These are phyloP conservation scores for Cercospora sp. DNA, from an alignment of 2,329 filamentous ascomycete genomes.

Conservation along the genomic window DNA sequence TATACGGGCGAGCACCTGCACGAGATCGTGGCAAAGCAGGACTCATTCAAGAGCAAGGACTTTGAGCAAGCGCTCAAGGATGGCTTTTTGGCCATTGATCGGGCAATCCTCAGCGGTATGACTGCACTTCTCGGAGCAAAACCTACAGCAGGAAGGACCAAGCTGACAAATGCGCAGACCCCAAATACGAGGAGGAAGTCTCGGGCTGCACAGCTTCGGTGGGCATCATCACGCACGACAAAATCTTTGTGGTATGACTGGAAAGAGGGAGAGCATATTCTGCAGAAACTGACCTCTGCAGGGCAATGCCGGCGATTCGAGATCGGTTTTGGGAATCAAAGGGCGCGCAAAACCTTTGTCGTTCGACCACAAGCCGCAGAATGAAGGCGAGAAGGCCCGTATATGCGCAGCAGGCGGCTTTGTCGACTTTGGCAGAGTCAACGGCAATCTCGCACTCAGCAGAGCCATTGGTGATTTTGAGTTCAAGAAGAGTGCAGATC, in stretches of 20 bases:
- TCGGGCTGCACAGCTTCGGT: slow-evolving; percentile 97
- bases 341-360: slow-evolving; percentile 95
- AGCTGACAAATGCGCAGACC: slow-evolving; percentile 62
- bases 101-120: slow-evolving; percentile 91
- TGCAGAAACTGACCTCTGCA: slow-evolving; percentile 45
- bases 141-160: background rate
- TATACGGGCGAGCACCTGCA: slow-evolving; percentile 93
- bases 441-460: slow-evolving; percentile 94
- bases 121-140: background rate
- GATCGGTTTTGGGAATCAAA: slow-evolving; percentile 93
- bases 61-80: slow-evolving; percentile 96
- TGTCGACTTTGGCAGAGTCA: slow-evolving; percentile 97
- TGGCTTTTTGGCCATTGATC: slow-evolving; percentile 92
- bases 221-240: slow-evolving; percentile 81
- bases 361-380: slow-evolving; percentile 99
- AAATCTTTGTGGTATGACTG: slow-evolving; percentile 86
- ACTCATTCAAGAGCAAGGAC: slow-evolving; percentile 85
- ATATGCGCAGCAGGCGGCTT: slow-evolving; percentile 96
- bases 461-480: slow-evolving; percentile 98
- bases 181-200: slow-evolving; percentile 95
- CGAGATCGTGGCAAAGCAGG: slow-evolving; percentile 91
- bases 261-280: background rate
- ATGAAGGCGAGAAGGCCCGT: slow-evolving; percentile 94
- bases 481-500: slow-evolving; percentile 98
- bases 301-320: slow-evolving; percentile 96